Percentiles rank a stretch among this genome's conserved stretches.
Conservation (phyloP, 768 basidiomycete species). For the Imleria badia region DNA sequence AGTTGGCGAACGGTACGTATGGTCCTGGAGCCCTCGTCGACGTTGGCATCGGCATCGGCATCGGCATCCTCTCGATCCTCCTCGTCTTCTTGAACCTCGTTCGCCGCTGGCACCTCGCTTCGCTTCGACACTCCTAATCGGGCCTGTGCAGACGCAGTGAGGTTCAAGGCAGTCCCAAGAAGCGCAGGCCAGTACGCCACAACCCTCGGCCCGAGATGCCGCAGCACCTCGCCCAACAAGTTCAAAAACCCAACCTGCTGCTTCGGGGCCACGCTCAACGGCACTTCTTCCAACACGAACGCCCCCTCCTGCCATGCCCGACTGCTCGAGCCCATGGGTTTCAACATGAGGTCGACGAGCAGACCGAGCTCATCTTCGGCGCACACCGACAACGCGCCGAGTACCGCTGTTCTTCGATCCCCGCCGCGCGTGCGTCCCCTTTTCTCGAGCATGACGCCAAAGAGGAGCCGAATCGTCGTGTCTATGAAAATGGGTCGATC, state of each 20-base stretch:
- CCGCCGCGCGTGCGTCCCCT: conserved; percentile 66
- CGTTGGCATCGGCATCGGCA: conserved; percentile 35
- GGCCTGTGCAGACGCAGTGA: conserved; percentile 65
- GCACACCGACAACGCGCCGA: conserved; percentile 69
- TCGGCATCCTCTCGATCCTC: conserved; percentile 38
- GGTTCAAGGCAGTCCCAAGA: conserved; percentile 63
- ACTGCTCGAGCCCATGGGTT: conserved; percentile 52
- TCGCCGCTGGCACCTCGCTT: conserved; percentile 21
- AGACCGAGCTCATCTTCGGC: conserved; percentile 69
- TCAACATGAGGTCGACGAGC: conserved; percentile 86
- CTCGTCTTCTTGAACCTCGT: conserved; percentile 31
- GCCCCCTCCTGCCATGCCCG: conserved; percentile 19
- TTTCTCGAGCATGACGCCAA: conserved; percentile 84
- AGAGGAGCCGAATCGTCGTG: conserved; percentile 72
- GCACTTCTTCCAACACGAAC: conserved; percentile 33
- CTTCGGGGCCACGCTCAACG: conserved; percentile 44
- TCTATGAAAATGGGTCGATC: conserved; percentile 69
- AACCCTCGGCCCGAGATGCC: conserved; percentile 74
- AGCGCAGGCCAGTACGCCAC: conserved; percentile 72
- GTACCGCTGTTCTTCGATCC: conserved; percentile 69
- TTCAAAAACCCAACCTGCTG: conserved; percentile 85
- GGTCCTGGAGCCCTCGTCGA: conserved; percentile 36
- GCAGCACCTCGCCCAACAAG: conserved; percentile 81
- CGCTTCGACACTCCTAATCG: conserved; percentile 39
- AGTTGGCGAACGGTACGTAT: conserved; percentile 72